phyloP scores from a whole-genome alignment of 768 basidiomycete species.

The Hypsizygus marmoreus region DNA sequence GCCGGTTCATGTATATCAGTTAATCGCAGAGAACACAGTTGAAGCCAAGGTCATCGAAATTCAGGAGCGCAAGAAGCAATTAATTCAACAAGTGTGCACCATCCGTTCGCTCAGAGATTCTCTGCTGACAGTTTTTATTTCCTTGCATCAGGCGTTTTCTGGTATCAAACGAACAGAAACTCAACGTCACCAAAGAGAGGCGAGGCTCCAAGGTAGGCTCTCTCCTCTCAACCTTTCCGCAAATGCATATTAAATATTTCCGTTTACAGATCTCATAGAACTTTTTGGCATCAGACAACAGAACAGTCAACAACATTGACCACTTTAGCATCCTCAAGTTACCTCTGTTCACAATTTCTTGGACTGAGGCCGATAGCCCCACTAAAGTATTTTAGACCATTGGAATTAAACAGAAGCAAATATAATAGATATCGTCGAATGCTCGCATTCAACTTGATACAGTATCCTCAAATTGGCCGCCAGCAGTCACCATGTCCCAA shows the following conservation, averaged over 20 bases:
- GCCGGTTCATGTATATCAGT: constrained; percentile 82
- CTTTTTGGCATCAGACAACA: constrained; percentile 48
- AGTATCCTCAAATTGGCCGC: background rate
- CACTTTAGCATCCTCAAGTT: too few relatives aligned
- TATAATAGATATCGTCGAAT: background rate
- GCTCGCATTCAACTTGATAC: background rate
- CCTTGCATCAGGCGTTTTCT: constrained; percentile 68
- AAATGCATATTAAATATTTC: background rate
- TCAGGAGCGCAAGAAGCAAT: constrained; percentile 79
- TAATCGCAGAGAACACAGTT: constrained; percentile 88
- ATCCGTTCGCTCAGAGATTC: background rate
- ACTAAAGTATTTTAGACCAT: too few relatives aligned
- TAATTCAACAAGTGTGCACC: constrained; percentile 67
- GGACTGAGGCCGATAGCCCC: too few relatives aligned
- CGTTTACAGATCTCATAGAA: constrained; percentile 56
- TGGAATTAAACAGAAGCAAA: background rate
- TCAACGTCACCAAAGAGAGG: constrained; percentile 74
- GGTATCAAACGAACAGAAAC: constrained; percentile 79
- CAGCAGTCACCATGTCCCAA: constrained; percentile 29
- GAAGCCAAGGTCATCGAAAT: constrained; percentile 88
- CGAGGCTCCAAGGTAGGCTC: constrained; percentile 71
- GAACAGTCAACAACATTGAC: constrained; percentile 7
- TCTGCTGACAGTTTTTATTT: background rate
- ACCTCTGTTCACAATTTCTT: too few relatives aligned
- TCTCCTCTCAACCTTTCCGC: background rate